These are phyloP conservation scores for Populus hybrid DNA, from an alignment of 441 rosid species.

Conservation along the genomic window DNA sequence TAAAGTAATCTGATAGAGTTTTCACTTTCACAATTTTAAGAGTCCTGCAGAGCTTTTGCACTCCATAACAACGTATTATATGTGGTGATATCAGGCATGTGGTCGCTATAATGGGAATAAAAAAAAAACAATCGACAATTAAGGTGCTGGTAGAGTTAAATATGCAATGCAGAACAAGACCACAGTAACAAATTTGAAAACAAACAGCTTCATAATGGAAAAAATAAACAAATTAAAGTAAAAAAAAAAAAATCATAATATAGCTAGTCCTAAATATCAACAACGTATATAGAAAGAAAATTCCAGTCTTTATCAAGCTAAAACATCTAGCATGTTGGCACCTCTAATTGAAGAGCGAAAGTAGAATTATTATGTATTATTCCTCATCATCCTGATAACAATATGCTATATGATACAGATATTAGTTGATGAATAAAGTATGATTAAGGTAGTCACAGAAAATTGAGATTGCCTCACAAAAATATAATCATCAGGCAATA, in stretches of 20 bases:
- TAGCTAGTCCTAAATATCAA: background rate
- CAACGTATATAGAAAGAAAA: too few species aligned
- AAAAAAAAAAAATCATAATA: too few species aligned
- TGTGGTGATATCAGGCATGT: background rate
- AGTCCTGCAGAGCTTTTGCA: background rate
- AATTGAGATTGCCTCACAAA: background rate
- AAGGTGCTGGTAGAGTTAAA: too few species aligned
- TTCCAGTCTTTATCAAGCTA: background rate
- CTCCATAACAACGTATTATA: background rate
- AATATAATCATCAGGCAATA: background rate
- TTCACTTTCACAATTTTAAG: background rate
- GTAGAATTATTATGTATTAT: background rate
- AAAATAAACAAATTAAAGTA: background rate
- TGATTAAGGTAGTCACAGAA: background rate
- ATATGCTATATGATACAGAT: background rate
- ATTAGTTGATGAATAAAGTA: conserved; percentile 4
- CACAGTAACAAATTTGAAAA: background rate
- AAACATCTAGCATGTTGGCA: background rate
- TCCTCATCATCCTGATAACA: background rate
- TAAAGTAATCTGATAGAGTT: background rate
- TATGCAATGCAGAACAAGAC: background rate
- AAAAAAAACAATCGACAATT: too few species aligned
- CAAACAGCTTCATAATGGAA: background rate
- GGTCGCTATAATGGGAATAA: background rate
- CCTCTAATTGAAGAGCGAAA: background rate